Percentiles rank a stretch among this genome's conserved stretches.
Conservation (phyloP, 176 grass and related monocot genomes). For the Ensete glaucum region DNA sequence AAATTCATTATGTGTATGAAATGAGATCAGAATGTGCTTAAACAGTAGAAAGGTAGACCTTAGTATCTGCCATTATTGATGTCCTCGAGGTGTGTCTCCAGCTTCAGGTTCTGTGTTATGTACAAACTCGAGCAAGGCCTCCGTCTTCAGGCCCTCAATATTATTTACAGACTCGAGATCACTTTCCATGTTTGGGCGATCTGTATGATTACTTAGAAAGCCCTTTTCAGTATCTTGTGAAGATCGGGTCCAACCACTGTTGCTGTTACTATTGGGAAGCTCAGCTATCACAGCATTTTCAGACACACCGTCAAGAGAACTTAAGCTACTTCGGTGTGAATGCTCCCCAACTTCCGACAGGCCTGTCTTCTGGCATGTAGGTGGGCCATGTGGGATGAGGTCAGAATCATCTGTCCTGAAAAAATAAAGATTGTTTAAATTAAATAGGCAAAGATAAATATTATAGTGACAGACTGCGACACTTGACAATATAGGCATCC, state of each 20-base stretch:
- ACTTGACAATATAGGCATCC: too few species aligned
- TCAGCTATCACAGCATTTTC: conserved; percentile 27
- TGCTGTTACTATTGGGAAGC: conserved; percentile 28
- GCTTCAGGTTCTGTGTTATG: conserved; percentile 53
- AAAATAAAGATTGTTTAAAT: conserved; percentile 8
- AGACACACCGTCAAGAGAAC: conserved; percentile 58
- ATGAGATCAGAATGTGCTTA: background rate
- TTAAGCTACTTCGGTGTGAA: conserved; percentile 59
- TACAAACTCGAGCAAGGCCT: conserved; percentile 75
- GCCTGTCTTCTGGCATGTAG: conserved; percentile 31
- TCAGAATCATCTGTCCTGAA: conserved; percentile 36
- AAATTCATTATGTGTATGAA: too few species aligned
- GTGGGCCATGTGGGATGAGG: conserved; percentile 33
- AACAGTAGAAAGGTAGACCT: conserved; percentile 9
- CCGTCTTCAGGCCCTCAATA: conserved; percentile 43
- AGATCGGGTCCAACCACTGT: conserved; percentile 32
- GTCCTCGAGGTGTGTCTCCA: conserved; percentile 42
- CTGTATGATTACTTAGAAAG: conserved; percentile 56
- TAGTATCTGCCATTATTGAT: conserved; percentile 24
- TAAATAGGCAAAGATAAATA: background rate
- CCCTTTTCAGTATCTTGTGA: conserved; percentile 32
- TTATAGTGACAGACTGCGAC: background rate
- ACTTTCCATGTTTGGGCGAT: conserved; percentile 35
- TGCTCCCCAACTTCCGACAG: conserved; percentile 43
- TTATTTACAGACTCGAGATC: conserved; percentile 61